Percentiles rank a stretch among this genome's conserved stretches.
phyloP scores from a whole-genome alignment of 257 asterid species.

The Sherardia arvensis region DNA sequence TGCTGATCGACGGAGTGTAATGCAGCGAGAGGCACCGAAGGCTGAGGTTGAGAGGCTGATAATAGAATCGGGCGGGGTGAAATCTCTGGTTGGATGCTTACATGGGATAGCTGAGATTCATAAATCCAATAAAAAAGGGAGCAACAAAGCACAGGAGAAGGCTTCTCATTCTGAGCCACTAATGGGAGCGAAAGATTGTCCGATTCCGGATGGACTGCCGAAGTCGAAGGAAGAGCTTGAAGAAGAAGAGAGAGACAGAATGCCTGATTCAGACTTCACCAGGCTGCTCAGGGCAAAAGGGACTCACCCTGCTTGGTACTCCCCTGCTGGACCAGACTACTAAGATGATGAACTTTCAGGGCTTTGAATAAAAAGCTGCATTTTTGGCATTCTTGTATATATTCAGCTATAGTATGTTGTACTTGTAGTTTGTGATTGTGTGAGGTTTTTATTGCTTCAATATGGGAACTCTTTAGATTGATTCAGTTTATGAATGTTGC shows the following conservation, averaged over 20 bases:
- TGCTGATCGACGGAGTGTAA: neutral
- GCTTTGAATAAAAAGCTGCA: neutral
- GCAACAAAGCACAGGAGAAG: conserved; percentile 13
- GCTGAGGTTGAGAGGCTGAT: conserved; percentile 78
- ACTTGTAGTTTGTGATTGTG: neutral
- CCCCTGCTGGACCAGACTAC: conserved; percentile 51
- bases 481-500: neutral
- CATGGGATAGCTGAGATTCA: conserved; percentile 63
- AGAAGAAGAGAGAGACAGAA: conserved; percentile 66
- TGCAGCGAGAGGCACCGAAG: conserved; percentile 70
- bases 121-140: conserved; percentile 38
- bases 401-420: neutral
- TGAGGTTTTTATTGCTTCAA: neutral
- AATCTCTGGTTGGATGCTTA: conserved; percentile 60
- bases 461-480: neutral
- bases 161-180: conserved; percentile 3
- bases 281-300: conserved; percentile 74
- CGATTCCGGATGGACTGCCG: conserved; percentile 85
- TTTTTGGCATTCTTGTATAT: neutral
- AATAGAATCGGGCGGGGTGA: conserved; percentile 65
- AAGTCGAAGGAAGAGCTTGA: conserved; percentile 64
- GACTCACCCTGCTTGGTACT: conserved; percentile 59
- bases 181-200: conserved; percentile 21
- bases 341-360: conserved; percentile 7
- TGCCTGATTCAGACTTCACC: conserved; percentile 93